A percentile compares a stretch with the other conserved stretches of the same genome.
Conservation (phyloP, 2,329 filamentous ascomycete species). For the Aureobasidium sp. region DNA sequence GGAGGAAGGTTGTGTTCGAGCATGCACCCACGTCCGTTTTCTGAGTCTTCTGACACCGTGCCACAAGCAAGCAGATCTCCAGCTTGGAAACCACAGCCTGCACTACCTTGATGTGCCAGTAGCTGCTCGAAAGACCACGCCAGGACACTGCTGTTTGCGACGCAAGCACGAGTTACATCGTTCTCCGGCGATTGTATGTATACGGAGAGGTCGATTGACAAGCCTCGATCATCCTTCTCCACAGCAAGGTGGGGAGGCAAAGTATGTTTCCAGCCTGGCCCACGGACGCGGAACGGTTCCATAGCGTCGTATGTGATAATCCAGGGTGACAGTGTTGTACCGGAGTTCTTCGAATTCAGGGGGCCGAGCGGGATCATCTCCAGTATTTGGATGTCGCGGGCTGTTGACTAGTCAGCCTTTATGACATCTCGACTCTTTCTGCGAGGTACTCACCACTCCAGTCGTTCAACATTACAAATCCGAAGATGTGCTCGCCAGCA, state of each 20-base stretch:
- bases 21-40: slow-evolving; percentile 33
- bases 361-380: slow-evolving; percentile 56
- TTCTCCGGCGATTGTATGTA: slow-evolving; percentile 16
- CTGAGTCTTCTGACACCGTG: slow-evolving; percentile 33
- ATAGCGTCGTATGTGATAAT: slow-evolving; percentile 52
- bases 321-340: slow-evolving; percentile 54
- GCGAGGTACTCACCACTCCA: slow-evolving; percentile 39
- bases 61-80: slow-evolving; percentile 38
- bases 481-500: slow-evolving; percentile 50
- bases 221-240: slow-evolving; percentile 17
- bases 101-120: slow-evolving; percentile 35
- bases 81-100: slow-evolving; percentile 33
- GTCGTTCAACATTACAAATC: slow-evolving; percentile 54
- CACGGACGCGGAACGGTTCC: slow-evolving; percentile 25
- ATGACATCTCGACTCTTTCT: not conserved
- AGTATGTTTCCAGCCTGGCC: slow-evolving; percentile 20
- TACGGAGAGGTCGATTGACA: slow-evolving; percentile 26
- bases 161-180: slow-evolving; percentile 18
- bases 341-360: slow-evolving; percentile 52
- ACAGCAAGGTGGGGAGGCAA: slow-evolving; percentile 22
- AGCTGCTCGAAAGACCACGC: slow-evolving; percentile 41
- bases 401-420: slow-evolving; percentile 20
- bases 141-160: slow-evolving; percentile 29
- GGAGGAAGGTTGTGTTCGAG: slow-evolving; percentile 34
- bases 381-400: slow-evolving; percentile 52